phyloP scores from a whole-genome alignment of 176 grass and related monocot species.

The Oryza coarctata region DNA sequence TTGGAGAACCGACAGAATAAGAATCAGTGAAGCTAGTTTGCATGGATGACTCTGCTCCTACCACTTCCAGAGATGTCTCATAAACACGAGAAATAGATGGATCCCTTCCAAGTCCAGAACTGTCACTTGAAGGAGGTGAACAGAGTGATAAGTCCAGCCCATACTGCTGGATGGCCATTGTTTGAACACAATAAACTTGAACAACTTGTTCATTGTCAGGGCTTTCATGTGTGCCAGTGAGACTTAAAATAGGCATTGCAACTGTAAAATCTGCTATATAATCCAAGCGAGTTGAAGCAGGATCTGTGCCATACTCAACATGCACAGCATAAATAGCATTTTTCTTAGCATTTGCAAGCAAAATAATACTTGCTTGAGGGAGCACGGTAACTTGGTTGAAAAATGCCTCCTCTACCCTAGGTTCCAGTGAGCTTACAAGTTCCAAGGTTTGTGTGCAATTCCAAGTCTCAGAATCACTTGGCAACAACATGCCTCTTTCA shows the following conservation, averaged over 20 bases:
- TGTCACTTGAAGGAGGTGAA: constrained; percentile 68
- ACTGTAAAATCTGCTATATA: constrained; percentile 99
- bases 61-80: constrained; percentile 43
- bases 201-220: constrained; percentile 81
- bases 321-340: constrained; percentile 97
- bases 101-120: constrained; percentile 62
- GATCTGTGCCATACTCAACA: constrained; percentile 77
- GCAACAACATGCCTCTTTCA: constrained; percentile 87
- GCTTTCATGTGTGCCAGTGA: constrained; percentile 71
- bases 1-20: constrained; percentile 36
- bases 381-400: constrained; percentile 90
- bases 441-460: constrained; percentile 90
- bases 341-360: constrained; percentile 98
- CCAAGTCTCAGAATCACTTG: constrained; percentile 82
- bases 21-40: constrained; percentile 43
- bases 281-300: constrained; percentile 83
- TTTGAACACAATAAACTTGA: constrained; percentile 98
- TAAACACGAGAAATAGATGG: constrained; percentile 46
- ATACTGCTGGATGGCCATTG: constrained; percentile 99
- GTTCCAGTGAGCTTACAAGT: constrained; percentile 75
- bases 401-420: constrained; percentile 75
- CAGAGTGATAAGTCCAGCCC: constrained; percentile 88
- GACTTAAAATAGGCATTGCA: constrained; percentile 96
- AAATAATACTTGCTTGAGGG: constrained; percentile 86
- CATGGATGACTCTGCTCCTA: constrained; percentile 36